phyloP scores from a whole-genome alignment of 495 filamentous ascomycete species.

The Thermochaetoides thermophila region DNA sequence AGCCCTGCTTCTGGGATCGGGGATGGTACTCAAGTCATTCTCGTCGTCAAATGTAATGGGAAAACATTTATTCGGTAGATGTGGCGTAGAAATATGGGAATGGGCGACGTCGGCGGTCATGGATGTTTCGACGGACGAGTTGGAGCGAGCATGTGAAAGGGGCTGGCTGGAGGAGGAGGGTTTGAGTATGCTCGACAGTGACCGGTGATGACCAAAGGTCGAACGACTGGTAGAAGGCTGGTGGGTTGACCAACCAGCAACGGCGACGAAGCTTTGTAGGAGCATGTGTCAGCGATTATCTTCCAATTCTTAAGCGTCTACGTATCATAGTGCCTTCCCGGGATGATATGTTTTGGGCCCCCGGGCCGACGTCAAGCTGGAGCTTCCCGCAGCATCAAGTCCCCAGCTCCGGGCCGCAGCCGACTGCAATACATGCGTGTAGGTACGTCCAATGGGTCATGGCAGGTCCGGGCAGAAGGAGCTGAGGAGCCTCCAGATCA shows the following conservation, averaged over 20 bases:
- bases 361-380: no score
- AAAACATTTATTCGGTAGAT: constrained; percentile 16
- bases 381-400: no score
- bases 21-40: constrained; percentile 33
- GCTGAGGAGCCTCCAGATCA: no score
- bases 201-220: constrained; percentile 33
- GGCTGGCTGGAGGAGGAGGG: constrained; percentile 16
- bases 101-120: constrained; percentile 8
- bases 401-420: no score
- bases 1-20: constrained; percentile 31
- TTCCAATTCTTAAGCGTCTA: no score
- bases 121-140: constrained; percentile 9
- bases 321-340: no score
- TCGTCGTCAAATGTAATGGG: constrained; percentile 24
- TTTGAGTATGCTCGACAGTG: constrained; percentile 31
- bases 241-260: constrained; percentile 37
- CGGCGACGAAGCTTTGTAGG: constrained; percentile 31
- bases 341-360: no score
- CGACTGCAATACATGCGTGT: no score
- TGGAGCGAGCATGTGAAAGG: constrained; percentile 8
- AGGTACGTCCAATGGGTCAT: no score
- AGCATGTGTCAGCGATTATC: no score
- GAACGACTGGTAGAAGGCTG: constrained; percentile 17
- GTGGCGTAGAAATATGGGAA: constrained; percentile 15
- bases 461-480: no score